Evolutionary conservation across 306 rosid species (phyloP), one percentile per base, ranked within the genome.

Genomic region (Prunus padus): DNA sequence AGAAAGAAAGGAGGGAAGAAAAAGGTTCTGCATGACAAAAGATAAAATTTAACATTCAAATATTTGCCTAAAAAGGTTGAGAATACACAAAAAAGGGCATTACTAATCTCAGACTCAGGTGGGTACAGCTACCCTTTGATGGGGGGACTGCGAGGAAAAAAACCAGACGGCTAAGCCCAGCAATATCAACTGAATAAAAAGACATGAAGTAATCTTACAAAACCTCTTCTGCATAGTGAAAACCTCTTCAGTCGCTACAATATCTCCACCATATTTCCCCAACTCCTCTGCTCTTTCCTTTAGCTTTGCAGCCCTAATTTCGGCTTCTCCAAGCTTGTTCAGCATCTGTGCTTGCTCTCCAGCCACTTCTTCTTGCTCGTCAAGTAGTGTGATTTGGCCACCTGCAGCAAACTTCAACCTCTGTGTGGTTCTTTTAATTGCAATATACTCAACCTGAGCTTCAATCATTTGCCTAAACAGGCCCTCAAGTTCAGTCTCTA

Each of bases 391-490:
- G 12, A 57, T 72, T 64, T 83, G 88, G 14, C 76, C 72, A 61
- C 42, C 77, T 49, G 79, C 79, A 42, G 68, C 82, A 70, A 49
- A 76, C 77, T 92, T 88, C 77, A 85, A 60, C 40, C 72, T 87
- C 74, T 89, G 84, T 22, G 81, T 54, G 23, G 75, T 76, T 82
- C 80, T 81, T 62, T 61, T 70, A 60, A 92, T 50, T 47, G 85
- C 82, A 63, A 90, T 82, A 71, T 67, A 87, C 81, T 86, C 93
- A 65, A 95, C 75, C 84, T 95, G 96, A 51, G 84, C 89, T 90
- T 92, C 96, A 60, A 92, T 82, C 83, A 83, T 90, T 78, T 83
- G 86, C 88, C 74, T 80, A 69, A 88, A 89, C 76, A 89, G 20
- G 40, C 15, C 67, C 55, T 90, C 97, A 2, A 89, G 57, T 71